A percentile compares a stretch with the other conserved stretches of the same genome.
Evolutionary conservation across 73 alveolate species (phyloP).

Genomic region (Blepharisma stoltei): DNA sequence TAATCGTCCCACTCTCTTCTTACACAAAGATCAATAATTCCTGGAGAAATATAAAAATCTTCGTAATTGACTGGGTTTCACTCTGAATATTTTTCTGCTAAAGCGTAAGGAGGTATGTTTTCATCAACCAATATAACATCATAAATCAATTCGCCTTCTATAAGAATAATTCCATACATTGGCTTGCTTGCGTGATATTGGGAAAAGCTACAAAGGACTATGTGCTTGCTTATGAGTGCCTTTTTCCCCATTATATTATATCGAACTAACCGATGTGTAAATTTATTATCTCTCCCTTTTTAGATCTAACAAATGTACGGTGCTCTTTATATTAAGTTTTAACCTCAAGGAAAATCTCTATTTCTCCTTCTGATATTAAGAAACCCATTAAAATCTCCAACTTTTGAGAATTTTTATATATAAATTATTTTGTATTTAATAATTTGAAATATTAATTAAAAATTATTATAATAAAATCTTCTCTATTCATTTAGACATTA

Average conservation of each 20-base stretch:
- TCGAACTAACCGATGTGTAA: no score
- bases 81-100: not conserved
- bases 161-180: conserved; percentile 14
- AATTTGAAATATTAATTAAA: no score
- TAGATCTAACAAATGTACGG: no score
- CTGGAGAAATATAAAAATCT: conserved; percentile 24
- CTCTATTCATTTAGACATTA: no score
- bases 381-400: no score
- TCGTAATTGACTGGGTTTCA: not conserved
- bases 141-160: not conserved
- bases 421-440: no score
- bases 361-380: no score
- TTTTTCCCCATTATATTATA: conserved; percentile 15
- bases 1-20: conserved; percentile 9
- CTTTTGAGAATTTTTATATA: no score
- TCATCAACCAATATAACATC: not conserved
- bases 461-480: no score
- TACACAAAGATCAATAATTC: not conserved
- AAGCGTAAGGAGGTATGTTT: not conserved
- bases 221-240: conserved; percentile 16
- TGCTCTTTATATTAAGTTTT: no score
- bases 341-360: no score
- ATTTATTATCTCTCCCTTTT: no score
- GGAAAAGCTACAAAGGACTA: not conserved
- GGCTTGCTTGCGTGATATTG: not conserved